These are phyloP conservation scores for Penicillium goetzii DNA, from an alignment of 495 filamentous ascomycete species.

Conservation along the genomic window DNA sequence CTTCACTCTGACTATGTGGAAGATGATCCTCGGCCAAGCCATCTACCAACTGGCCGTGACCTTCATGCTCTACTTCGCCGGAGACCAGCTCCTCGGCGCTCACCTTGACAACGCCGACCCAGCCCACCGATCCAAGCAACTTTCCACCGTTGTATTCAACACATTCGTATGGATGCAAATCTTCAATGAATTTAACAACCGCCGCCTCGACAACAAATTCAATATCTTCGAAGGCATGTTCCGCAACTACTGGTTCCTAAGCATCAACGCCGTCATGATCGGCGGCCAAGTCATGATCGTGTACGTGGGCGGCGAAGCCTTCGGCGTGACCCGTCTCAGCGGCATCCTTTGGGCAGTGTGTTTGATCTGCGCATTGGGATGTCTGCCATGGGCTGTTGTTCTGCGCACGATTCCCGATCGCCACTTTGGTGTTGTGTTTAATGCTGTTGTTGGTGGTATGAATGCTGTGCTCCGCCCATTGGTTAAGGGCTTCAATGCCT, in stretches of 20 bases:
- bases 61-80: conserved; percentile 77
- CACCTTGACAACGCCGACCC: conserved; percentile 45
- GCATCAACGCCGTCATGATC: conserved; percentile 79
- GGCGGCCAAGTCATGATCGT: conserved; percentile 81
- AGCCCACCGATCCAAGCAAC: conserved; percentile 41
- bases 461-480: conserved; percentile 38
- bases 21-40: conserved; percentile 90
- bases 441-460: conserved; percentile 32
- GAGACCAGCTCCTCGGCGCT: conserved; percentile 58
- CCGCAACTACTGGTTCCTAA: conserved; percentile 79
- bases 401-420: conserved; percentile 70
- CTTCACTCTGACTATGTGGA: conserved; percentile 89
- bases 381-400: conserved; percentile 72
- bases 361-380: conserved; percentile 69
- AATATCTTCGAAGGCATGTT: conserved; percentile 86
- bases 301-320: conserved; percentile 73
- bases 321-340: conserved; percentile 69
- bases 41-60: conserved; percentile 80
- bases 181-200: conserved; percentile 94
- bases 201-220: conserved; percentile 83
- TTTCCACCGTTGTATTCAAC: conserved; percentile 85
- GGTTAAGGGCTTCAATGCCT: conserved; percentile 21
- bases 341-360: conserved; percentile 77
- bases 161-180: conserved; percentile 97
- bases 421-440: conserved; percentile 52